A percentile compares a stretch with the other conserved stretches of the same genome.
These are phyloP conservation scores for Dalbergia cochinchinensis DNA, from an alignment of 306 rosid species.

Conservation along the genomic window DNA sequence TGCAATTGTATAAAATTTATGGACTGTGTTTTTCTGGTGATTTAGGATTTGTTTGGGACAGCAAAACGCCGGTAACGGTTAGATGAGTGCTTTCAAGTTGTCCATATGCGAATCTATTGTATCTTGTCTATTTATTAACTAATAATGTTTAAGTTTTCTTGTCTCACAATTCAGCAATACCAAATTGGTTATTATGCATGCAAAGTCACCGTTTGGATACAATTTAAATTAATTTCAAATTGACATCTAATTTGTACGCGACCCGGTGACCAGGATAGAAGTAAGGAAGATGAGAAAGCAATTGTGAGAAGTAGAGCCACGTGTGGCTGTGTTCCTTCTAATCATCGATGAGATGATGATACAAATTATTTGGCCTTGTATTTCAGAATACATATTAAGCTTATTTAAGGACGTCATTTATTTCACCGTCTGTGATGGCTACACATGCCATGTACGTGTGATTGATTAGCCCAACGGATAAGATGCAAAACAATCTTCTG, in stretches of 20 bases:
- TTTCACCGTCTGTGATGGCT: not conserved
- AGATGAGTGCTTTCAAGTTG: not conserved
- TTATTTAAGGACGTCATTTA: slow-evolving; percentile 2
- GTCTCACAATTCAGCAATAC: not conserved
- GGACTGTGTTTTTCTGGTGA: not conserved
- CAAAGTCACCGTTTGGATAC: not conserved
- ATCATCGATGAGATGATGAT: slow-evolving; percentile 34
- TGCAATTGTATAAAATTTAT: not conserved
- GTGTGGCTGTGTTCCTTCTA: not conserved
- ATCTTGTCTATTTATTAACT: not conserved
- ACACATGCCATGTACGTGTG: not conserved
- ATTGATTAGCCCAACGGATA: not conserved
- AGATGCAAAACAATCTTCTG: not conserved
- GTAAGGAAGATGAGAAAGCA: not conserved
- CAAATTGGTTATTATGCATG: not conserved
- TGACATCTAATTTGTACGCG: slow-evolving; percentile 7
- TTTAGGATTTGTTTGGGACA: not conserved
- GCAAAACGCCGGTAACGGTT: not conserved
- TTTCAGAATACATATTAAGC: not conserved
- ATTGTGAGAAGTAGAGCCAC: slow-evolving; percentile 36
- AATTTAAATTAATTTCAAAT: not conserved
- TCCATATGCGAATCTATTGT: not conserved
- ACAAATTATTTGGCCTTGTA: slow-evolving; percentile 14
- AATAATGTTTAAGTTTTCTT: slow-evolving; percentile 1
- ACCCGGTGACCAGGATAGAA: slow-evolving; percentile 9